Percentiles rank a stretch among this genome's conserved stretches.
Conservation (phyloP, 352 stramenopile species). For the Phytophthora hybrid region DNA sequence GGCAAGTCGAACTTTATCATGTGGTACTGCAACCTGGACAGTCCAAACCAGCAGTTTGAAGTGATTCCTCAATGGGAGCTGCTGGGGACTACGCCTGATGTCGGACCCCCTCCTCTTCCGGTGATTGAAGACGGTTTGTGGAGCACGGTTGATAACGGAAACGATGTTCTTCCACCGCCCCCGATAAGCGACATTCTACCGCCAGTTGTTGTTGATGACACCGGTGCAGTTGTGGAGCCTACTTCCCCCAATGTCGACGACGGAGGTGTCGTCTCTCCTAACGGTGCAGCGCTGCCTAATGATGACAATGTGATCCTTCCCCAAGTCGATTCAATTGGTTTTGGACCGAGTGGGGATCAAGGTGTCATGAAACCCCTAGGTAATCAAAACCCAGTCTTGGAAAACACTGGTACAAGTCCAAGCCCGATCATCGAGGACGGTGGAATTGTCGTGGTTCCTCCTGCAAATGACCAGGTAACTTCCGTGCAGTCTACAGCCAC, state of each 20-base stretch:
- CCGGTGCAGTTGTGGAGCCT: neutral
- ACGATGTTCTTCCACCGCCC: neutral
- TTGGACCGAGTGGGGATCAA: neutral
- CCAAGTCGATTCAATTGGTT: neutral
- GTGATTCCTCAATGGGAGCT: slow-evolving; percentile 10
- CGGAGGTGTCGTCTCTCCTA: neutral
- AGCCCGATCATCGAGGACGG: no score
- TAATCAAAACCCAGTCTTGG: no score
- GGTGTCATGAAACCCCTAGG: neutral
- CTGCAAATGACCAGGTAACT: no score
- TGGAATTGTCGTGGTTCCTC: no score
- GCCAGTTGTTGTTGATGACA: neutral
- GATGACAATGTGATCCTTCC: neutral
- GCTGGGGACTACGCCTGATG: neutral
- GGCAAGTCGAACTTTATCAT: slow-evolving; percentile 1
- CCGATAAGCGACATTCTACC: neutral
- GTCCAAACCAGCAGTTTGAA: slow-evolving; percentile 35
- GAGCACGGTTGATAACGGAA: slow-evolving; percentile 2
- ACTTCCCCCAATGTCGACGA: neutral
- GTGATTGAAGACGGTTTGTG: neutral
- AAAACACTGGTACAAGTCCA: no score
- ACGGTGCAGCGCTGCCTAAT: neutral
- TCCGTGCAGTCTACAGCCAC: no score
- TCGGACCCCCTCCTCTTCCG: slow-evolving; percentile 4
- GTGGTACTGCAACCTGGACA: slow-evolving; percentile 26